These are phyloP conservation scores for Picochlorum costavermella DNA, from an alignment of 139 green algal genomes.

Conservation along the genomic window DNA sequence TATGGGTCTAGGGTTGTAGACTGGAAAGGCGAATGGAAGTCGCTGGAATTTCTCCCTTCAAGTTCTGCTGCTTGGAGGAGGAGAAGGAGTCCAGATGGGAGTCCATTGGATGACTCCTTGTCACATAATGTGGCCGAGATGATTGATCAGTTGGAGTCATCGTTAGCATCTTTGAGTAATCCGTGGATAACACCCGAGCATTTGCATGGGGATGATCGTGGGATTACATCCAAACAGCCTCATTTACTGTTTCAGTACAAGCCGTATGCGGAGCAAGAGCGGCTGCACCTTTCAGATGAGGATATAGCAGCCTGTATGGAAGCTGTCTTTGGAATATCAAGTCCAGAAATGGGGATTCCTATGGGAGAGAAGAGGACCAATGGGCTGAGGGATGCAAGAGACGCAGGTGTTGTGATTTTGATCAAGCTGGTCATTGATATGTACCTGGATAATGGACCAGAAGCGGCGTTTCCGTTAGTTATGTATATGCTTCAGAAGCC, in stretches of 20 bases:
- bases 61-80: too few species aligned
- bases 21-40: neutral
- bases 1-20: neutral
- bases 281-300: slow-evolving; percentile 11
- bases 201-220: neutral
- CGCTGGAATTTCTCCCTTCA: too few species aligned
- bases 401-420: slow-evolving; percentile 48
- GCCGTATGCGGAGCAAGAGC: slow-evolving; percentile 44
- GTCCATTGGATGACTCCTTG: neutral
- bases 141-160: neutral
- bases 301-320: slow-evolving; percentile 45
- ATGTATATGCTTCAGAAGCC: slow-evolving; percentile 54
- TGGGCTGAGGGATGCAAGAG: neutral
- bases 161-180: neutral
- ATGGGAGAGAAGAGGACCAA: neutral
- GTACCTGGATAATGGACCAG: slow-evolving; percentile 37
- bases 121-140: neutral
- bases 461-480: slow-evolving; percentile 41
- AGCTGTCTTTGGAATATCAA: slow-evolving; percentile 26
- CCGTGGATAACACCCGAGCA: slow-evolving; percentile 2
- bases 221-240: neutral
- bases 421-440: slow-evolving; percentile 69
- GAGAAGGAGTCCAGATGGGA: too few species aligned
- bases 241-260: slow-evolving; percentile 38
- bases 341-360: neutral